Evolutionary conservation across 148 eudicot species (phyloP), one percentile per base, ranked within the genome.

Genomic region (Cornus suecica): DNA sequence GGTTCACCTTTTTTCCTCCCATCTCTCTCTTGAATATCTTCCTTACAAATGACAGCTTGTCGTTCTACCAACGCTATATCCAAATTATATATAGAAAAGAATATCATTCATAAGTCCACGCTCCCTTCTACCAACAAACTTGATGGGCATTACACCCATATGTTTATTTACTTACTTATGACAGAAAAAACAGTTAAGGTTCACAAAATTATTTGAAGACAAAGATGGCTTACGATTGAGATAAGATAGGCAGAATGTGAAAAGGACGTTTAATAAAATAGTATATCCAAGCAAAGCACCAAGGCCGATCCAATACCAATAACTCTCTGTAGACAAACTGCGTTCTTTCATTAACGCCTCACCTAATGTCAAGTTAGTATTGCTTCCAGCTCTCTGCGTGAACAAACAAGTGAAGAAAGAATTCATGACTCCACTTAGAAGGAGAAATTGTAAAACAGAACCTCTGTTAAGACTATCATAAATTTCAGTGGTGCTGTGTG

Each of bases 301-400:
- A 67, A 93, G 74, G 67, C 99, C 99, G 66, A 95, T 90, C 97
- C 97, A 95, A 75, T 95, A 95, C 97, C 99, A 95, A 79, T 93
- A 93, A 73, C 88, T 88, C 84, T 95, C 93, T 60, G 90, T 83
- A 80, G 87, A 93, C 77, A 95, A 80, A 82, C 93, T 85, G 68
- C 97, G 83, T 45, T 90, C 80, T 80, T 82, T 89, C 79, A 95
- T 86, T 78, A 92, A 79, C 32, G 82, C 87, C 51, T 85, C 90
- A 27, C 99, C 97, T 68, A 95, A 69, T 73, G 82, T 48, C 77
- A 80, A 67, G 24, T 71, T 79, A 71, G 79, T 73, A 23, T 77
- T 73, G 63, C 69, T 62, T 71, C 80, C 83, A 58, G 60, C 65
- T 81, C 78, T 85, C 90, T 87, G 84, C 81, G 79, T 67, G 66